phyloP scores from a whole-genome alignment of 768 basidiomycete genomes.

The Psilocybe tampanensis region DNA sequence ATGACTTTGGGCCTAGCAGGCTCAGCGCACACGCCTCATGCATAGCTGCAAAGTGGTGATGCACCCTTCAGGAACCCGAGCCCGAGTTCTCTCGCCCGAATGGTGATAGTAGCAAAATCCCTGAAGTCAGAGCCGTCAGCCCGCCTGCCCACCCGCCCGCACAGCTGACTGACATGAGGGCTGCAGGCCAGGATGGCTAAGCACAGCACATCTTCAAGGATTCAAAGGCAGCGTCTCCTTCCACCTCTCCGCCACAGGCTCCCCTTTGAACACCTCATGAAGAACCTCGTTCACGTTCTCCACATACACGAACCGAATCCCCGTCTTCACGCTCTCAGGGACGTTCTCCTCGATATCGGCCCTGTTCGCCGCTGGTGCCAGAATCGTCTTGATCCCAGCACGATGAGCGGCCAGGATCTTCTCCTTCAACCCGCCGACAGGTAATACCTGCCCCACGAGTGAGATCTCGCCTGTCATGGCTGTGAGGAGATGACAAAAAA shows the following conservation, averaged over 20 bases:
- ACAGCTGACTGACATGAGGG: no score
- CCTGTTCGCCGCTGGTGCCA: conserved; percentile 86
- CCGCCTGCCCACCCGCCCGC: no score
- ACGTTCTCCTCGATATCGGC: conserved; percentile 98
- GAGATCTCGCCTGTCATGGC: conserved; percentile 99
- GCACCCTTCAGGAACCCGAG: no score
- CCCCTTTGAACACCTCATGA: conserved; percentile 79
- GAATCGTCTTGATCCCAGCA: conserved; percentile 91
- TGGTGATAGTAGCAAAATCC: no score
- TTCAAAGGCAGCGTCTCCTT: conserved; percentile 32
- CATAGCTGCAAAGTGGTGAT: no score
- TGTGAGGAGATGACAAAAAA: conserved; percentile 25
- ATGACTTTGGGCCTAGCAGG: no score
- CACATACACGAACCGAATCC: conserved; percentile 94
- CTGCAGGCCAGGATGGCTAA: no score
- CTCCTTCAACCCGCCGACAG: conserved; percentile 95
- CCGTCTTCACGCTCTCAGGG: conserved; percentile 92
- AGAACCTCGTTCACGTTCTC: conserved; percentile 91
- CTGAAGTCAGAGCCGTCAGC: no score
- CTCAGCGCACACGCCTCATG: no score
- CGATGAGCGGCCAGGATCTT: conserved; percentile 97
- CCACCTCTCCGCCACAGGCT: conserved; percentile 61
- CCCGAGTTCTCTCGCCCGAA: no score
- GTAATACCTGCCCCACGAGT: conserved; percentile 92
- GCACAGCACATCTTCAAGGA: neutral